Evolutionary conservation across 2,329 filamentous ascomycete species (phyloP), one percentile per base, ranked within the genome.

Genomic region (Emmonsiellopsis sp.): DNA sequence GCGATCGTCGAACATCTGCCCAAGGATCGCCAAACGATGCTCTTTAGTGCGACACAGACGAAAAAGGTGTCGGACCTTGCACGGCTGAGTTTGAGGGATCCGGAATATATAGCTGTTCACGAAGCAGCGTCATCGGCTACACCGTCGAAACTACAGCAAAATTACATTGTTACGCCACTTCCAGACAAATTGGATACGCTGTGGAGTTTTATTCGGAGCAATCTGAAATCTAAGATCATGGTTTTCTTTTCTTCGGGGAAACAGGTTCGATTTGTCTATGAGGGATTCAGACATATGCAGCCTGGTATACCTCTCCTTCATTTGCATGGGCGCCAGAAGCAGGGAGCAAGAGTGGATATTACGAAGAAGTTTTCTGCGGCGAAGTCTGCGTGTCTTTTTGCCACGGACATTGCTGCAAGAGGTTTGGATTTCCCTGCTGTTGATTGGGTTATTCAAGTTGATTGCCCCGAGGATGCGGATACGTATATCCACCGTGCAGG

Each of bases 371-470:
- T 96, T 68, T 84, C 87, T 0, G 77, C 84, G 0, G 82, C 91
- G 1, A 89, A 93, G 64, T 79, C 88, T 54, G 86, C 89, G 0
- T 96, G 93, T 65, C 78, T 98, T 0, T 95, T 98, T 67, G 89
- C 93, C 1, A 98, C 93, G 0, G 93, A 98, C 66, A 89, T 98
- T 5, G 90, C 94, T 3, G 93, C 93, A 0, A 82, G 93, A 69
- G 93, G 93, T 58, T 80, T 98, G 10, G 93, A 98, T 69, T 97
- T 98, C 66, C 93, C 93, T 0, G 86, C 90, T 2, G 93, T 98
- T 0, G 93, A 98, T 68, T 98, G 93, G 87, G 93, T 98, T 5
- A 89, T 98, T n/a, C 93, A 98, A 67, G 80, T 89, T n/a, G 93
- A 98, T 68, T 95, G 89, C 60, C 93, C 93, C 0, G 93, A 98